Conservation (phyloP, 2,329 filamentous ascomycete genomes). For the Colletotrichum trifolii region DNA sequence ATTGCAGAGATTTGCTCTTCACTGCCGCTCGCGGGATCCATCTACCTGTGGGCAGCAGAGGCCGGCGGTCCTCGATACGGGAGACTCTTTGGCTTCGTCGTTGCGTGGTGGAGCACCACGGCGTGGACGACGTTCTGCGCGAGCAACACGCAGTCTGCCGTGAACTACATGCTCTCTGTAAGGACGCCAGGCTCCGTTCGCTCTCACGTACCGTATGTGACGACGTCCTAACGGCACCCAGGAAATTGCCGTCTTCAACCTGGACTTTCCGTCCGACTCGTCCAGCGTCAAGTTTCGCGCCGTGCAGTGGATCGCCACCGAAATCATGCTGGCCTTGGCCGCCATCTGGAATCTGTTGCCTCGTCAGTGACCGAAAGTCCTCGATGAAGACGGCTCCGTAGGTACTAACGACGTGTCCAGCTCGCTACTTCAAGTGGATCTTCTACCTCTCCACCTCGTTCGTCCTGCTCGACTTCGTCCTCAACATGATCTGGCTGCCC, state of each 20-base stretch:
- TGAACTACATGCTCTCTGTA: conserved; percentile 64
- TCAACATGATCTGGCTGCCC: conserved; percentile 71
- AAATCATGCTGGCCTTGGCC: conserved; percentile 61
- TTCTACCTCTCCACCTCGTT: conserved; percentile 61
- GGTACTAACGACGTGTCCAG: conserved; percentile 40
- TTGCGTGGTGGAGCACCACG: conserved; percentile 73
- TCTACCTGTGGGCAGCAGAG: conserved; percentile 72
- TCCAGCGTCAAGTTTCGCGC: conserved; percentile 67
- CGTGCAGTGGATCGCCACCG: conserved; percentile 70
- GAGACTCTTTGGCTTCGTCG: conserved; percentile 68
- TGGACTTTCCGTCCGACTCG: conserved; percentile 64
- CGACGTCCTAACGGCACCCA: conserved; percentile 32
- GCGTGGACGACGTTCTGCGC: conserved; percentile 70
- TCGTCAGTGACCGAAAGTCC: conserved; percentile 49
- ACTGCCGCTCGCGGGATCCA: conserved; percentile 67
- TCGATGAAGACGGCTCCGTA: fast-evolving
- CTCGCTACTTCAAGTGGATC: conserved; percentile 58
- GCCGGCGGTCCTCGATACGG: conserved; percentile 65
- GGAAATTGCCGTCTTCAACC: conserved; percentile 68
- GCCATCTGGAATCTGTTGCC: conserved; percentile 61
- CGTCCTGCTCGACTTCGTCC: conserved; percentile 67
- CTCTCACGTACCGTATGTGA: not conserved
- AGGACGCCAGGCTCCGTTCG: conserved; percentile 26
- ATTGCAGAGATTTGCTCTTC: conserved; percentile 71
- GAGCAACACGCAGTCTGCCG: conserved; percentile 62